Evolutionary conservation across 352 stramenopile species (phyloP).

Genomic region (Elongisporangium prolatum): DNA sequence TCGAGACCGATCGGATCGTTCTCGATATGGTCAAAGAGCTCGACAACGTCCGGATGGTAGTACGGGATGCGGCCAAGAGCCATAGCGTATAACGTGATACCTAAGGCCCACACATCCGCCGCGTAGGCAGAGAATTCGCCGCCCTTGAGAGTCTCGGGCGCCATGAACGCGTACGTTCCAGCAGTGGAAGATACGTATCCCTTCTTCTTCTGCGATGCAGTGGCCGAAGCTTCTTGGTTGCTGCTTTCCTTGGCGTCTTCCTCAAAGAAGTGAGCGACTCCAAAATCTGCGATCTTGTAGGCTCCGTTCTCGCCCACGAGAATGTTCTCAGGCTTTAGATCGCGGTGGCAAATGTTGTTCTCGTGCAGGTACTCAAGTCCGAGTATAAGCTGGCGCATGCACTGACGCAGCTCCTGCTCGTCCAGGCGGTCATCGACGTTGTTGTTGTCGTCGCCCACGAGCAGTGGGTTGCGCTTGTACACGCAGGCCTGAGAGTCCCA

Average conservation of each 20-base stretch:
- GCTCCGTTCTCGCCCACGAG: slow-evolving; percentile 56
- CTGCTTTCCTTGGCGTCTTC: slow-evolving; percentile 12
- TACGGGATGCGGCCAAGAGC: slow-evolving; percentile 81
- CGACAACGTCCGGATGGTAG: slow-evolving; percentile 73
- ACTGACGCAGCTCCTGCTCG: slow-evolving; percentile 53
- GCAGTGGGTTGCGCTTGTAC: slow-evolving; percentile 37
- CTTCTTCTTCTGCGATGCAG: slow-evolving; percentile 39
- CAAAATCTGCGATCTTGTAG: slow-evolving; percentile 85
- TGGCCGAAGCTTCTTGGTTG: slow-evolving; percentile 8
- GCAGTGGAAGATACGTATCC: slow-evolving; percentile 75
- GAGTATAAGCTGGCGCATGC: slow-evolving; percentile 66
- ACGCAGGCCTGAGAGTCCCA: slow-evolving; percentile 54
- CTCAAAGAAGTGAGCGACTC: slow-evolving; percentile 80
- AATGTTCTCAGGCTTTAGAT: slow-evolving; percentile 87
- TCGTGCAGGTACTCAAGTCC: slow-evolving; percentile 82
- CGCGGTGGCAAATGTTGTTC: slow-evolving; percentile 84
- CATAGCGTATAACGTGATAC: slow-evolving; percentile 79
- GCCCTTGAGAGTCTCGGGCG: slow-evolving; percentile 73
- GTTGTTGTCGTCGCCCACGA: slow-evolving; percentile 6
- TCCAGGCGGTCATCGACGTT: slow-evolving; percentile 26
- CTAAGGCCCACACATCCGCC: slow-evolving; percentile 85
- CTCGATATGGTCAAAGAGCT: slow-evolving; percentile 84
- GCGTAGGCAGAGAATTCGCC: slow-evolving; percentile 76
- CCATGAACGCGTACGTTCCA: slow-evolving; percentile 85
- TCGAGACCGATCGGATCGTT: slow-evolving; percentile 39